Percentiles rank a stretch among this genome's conserved stretches.
Evolutionary conservation across 2,329 filamentous ascomycete species (phyloP).

Genomic region (Cadophora sp.): DNA sequence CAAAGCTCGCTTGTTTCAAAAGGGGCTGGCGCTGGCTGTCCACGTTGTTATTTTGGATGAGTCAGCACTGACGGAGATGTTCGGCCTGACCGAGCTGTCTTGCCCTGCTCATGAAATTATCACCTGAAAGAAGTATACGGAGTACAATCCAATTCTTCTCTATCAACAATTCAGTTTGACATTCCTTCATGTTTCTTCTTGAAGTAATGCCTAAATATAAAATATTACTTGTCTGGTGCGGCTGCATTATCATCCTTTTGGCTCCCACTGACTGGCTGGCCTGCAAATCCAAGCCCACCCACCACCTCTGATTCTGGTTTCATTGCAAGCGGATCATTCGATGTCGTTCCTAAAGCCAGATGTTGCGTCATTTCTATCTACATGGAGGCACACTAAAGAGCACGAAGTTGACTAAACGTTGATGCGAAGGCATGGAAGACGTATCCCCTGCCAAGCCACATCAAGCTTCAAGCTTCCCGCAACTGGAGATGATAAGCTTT

Average conservation of each 20-base stretch:
- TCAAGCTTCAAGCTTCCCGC: slow-evolving; percentile 12
- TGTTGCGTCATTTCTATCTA: neutral
- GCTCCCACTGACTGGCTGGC: no score
- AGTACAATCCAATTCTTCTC: no score
- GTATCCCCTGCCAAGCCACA: slow-evolving; percentile 11
- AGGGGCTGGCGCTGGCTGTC: no score
- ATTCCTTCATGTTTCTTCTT: no score
- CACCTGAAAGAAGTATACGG: no score
- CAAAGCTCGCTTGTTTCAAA: neutral
- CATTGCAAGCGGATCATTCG: neutral
- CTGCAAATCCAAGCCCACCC: neutral
- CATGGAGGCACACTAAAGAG: neutral
- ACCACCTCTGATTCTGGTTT: no score
- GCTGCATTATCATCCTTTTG: no score
- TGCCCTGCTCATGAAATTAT: neutral
- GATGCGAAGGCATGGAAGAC: neutral
- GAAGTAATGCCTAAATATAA: no score
- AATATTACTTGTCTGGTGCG: no score
- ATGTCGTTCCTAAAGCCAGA: neutral
- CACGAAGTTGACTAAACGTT: neutral
- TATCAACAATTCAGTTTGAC: no score
- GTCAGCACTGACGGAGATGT: neutral
- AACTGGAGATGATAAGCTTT: neutral
- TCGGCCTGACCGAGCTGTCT: neutral
- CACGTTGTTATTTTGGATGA: neutral